Evolutionary conservation across 257 asterid genomes (phyloP).

Genomic region (Nicotiana tabacum): DNA sequence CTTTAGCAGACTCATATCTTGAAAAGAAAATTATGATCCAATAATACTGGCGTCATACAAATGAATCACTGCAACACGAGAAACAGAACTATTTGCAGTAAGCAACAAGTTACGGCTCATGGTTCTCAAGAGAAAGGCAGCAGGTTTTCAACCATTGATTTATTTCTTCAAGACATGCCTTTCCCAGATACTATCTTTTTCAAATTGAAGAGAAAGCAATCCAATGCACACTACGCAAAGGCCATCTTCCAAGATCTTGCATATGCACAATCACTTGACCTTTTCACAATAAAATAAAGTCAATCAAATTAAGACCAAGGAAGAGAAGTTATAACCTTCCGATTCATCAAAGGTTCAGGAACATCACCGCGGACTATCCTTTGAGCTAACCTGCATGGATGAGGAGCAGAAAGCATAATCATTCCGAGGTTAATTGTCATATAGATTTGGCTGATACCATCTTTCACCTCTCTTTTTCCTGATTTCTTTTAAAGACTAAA

Average conservation of each 20-base stretch:
- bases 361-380: conserved; percentile 94
- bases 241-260: not conserved
- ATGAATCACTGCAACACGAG: not conserved
- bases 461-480: not conserved
- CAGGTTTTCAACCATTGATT: not conserved
- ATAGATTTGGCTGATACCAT: conserved; percentile 1
- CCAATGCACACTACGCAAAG: not conserved
- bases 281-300: not conserved
- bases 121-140: not conserved
- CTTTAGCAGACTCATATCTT: not conserved
- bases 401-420: not conserved
- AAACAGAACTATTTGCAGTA: not conserved
- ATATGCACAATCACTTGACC: not conserved
- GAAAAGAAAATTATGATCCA: not conserved
- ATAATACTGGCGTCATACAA: not conserved
- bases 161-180: not conserved
- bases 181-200: not conserved
- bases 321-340: conserved; percentile 50
- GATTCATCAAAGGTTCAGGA: conserved; percentile 84
- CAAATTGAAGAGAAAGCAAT: not conserved
- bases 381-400: conserved; percentile 69
- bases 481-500: not conserved
- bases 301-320: not conserved
- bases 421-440: not conserved
- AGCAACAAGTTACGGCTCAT: not conserved